Base-by-base conservation (phyloP, 2,329 filamentous ascomycete genomes). In the Lachnellula cervina region DNA sequence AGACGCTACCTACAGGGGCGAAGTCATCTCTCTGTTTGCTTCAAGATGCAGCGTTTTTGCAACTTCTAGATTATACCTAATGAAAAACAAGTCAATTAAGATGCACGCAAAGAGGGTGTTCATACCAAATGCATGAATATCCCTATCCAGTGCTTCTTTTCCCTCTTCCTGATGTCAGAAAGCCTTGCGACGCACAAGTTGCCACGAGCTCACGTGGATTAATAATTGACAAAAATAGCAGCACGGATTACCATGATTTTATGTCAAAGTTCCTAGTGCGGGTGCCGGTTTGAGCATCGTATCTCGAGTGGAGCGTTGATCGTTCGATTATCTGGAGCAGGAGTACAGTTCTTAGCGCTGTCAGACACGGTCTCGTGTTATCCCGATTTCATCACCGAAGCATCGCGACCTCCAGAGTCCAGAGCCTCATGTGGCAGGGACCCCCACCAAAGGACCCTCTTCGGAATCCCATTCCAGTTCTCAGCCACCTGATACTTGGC, bases 401-500 rank as follows among this genome's bases (percentile, higher is more conserved):
- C 42, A 44, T 37, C 49, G 37, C 35, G 52, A 53, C 45, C 49
- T 52, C 45, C 45, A 55, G 52, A 53, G 49, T 52, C 45, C 45
- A 55, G 52, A 53, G 49, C 49, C 56, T 52, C 49, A 55, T 32
- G 54, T 49, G 16, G 52, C 52, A 54, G n/a, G 28, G 34, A 56
- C 19, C 11, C 42, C 19, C 42, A 19, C 19, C n/a, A 44, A 21
- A 42, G 19, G n/a, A 32, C 38, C 52, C 13, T 37, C 25, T 38
- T 47, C 23, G 23, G 44, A 28, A n/a, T 47, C 21, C 28, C 21
- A 40, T 21, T 40, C 17, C 34, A 40, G 28, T 32, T 50, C 56
- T 55, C 52, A 58, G 52, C 56, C 56, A 58, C 56, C 14, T 25
- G 23, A 42, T 16, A 38, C 38, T 25, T 21, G 42, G 32, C 14